A percentile compares a stretch with the other conserved stretches of the same genome.
phyloP scores from a whole-genome alignment of 495 filamentous ascomycete genomes.

The Xylaria flabelliformis region DNA sequence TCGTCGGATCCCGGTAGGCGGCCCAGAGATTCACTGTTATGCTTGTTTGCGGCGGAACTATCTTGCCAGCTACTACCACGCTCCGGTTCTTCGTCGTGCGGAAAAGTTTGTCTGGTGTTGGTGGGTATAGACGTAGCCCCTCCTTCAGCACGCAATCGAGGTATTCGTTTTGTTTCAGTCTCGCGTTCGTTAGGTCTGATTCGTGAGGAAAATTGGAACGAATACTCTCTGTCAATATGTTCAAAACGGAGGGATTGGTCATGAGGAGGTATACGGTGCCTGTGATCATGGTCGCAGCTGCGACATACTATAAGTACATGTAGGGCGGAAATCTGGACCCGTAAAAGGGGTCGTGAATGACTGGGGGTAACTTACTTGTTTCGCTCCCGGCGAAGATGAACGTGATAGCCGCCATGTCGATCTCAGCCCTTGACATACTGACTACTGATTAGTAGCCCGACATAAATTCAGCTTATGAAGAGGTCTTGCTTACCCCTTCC shows the following conservation, averaged over 20 bases:
- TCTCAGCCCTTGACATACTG: conserved; percentile 19
- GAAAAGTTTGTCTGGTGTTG: conserved; percentile 46
- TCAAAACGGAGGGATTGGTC: conserved; percentile 44
- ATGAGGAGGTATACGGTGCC: conserved; percentile 55
- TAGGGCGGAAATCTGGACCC: background rate
- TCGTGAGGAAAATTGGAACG: conserved; percentile 47
- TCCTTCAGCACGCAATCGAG: conserved; percentile 61
- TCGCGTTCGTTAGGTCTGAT: conserved; percentile 55
- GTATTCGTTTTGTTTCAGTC: conserved; percentile 50
- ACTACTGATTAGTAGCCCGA: background rate
- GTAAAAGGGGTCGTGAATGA: background rate
- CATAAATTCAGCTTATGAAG: no score
- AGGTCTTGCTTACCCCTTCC: background rate
- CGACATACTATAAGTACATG: background rate
- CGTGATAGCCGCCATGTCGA: conserved; percentile 25
- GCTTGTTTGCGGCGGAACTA: conserved; percentile 38
- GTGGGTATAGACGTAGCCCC: conserved; percentile 60
- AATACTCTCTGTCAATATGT: conserved; percentile 53
- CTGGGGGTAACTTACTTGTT: conserved; percentile 53
- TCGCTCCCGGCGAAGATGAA: conserved; percentile 52
- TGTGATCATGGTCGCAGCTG: conserved; percentile 55
- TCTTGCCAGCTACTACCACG: conserved; percentile 43
- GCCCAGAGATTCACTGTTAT: conserved; percentile 46
- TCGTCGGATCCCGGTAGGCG: conserved; percentile 28
- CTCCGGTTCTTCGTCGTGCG: conserved; percentile 39